phyloP scores from a whole-genome alignment of 208 protist genomes.

The Angomonas desouzai region DNA sequence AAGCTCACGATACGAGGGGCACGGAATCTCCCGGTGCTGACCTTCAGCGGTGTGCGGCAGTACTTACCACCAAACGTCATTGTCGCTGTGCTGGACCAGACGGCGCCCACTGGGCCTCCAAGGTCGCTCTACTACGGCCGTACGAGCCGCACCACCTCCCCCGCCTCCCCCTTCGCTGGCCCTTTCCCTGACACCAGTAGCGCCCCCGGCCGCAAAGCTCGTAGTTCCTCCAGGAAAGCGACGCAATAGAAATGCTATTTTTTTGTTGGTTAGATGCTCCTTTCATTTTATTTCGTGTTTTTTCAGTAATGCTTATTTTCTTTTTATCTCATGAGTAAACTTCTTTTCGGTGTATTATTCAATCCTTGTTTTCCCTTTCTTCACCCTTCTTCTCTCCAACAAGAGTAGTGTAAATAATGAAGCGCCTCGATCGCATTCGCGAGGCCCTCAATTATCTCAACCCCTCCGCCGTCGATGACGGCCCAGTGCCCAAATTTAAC shows the following conservation, averaged over 20 bases:
- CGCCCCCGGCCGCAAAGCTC: neutral
- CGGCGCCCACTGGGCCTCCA: constrained; percentile 47
- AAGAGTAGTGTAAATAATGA: constrained; percentile 28
- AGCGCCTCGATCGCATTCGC: constrained; percentile 49
- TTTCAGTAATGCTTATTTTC: no score
- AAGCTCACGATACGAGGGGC: constrained; percentile 58
- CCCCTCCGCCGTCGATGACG: neutral
- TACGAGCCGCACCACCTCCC: neutral
- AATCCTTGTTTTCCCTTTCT: constrained; percentile 9
- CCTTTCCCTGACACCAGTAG: neutral
- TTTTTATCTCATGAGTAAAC: no score
- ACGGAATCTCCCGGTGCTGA: constrained; percentile 50
- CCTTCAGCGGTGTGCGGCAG: constrained; percentile 42
- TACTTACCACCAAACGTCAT: constrained; percentile 57
- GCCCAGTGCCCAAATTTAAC: constrained; percentile 11
- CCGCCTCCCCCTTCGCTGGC: neutral
- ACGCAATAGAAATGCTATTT: neutral
- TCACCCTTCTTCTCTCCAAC: neutral
- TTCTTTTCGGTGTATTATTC: neutral
- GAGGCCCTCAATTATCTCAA: constrained; percentile 36
- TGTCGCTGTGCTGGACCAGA: constrained; percentile 51
- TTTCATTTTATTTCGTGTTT: no score
- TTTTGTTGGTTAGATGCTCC: no score
- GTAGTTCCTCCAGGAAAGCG: neutral
- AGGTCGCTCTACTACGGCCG: constrained; percentile 25